Conservation (phyloP, 176 grass and related monocot genomes). For the Cenchrus americanus region DNA sequence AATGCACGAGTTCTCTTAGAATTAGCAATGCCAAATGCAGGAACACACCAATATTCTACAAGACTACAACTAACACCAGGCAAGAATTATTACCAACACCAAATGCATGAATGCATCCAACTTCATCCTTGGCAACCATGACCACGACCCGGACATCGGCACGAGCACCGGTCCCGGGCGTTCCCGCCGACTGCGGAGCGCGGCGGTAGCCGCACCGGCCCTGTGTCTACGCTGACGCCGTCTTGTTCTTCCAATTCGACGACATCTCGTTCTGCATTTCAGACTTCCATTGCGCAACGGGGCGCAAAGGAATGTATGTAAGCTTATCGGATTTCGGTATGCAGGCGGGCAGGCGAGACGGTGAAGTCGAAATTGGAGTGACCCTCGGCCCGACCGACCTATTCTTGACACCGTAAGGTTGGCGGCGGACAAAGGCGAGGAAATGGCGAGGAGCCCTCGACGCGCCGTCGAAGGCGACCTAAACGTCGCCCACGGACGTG, state of each 20-base stretch:
- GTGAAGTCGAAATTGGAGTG: background rate
- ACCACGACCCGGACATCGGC: slow-evolving; percentile 9
- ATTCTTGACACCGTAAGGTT: slow-evolving; percentile 62
- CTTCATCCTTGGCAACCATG: slow-evolving; percentile 9
- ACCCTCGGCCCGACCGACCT: slow-evolving; percentile 53
- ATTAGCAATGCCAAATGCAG: background rate
- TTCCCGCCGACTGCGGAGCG: slow-evolving; percentile 3
- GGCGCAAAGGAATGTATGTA: background rate
- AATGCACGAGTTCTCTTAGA: background rate
- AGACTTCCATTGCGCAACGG: slow-evolving; percentile 57
- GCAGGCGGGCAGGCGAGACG: background rate
- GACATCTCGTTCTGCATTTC: slow-evolving; percentile 47
- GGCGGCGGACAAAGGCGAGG: slow-evolving; percentile 59
- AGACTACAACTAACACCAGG: background rate
- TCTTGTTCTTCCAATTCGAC: slow-evolving; percentile 30
- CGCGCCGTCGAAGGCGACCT: slow-evolving; percentile 74
- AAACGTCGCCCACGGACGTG: slow-evolving; percentile 58
- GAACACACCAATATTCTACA: background rate
- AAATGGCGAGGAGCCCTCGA: slow-evolving; percentile 53
- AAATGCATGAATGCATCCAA: slow-evolving; percentile 5
- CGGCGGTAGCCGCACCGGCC: slow-evolving; percentile 41
- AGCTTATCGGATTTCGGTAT: background rate
- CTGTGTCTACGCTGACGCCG: background rate
- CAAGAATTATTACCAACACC: background rate
- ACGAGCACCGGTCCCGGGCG: slow-evolving; percentile 1